These are phyloP conservation scores for Leptomonas seymouri DNA, from an alignment of 208 protist species.

Conservation along the genomic window DNA sequence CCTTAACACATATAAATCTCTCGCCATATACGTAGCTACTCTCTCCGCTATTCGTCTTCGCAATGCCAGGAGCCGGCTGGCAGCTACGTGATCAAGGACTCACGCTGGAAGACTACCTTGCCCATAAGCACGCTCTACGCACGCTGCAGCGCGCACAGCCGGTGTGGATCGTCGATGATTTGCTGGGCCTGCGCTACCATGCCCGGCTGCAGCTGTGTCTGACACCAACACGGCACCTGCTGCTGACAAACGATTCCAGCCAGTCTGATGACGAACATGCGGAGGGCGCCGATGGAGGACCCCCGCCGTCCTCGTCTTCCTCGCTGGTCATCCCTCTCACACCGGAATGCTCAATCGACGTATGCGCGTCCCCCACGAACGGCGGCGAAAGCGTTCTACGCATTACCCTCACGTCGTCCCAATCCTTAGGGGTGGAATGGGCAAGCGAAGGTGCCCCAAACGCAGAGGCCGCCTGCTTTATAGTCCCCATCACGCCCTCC, in stretches of 20 bases:
- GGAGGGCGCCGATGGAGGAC: background rate
- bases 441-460: background rate
- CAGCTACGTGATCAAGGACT: background rate
- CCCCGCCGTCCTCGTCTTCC: background rate
- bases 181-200: constrained; percentile 29
- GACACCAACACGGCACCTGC: constrained; percentile 9
- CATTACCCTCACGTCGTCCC: background rate
- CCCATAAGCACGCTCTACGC: constrained; percentile 23
- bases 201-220: constrained; percentile 29
- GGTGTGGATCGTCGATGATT: constrained; percentile 31
- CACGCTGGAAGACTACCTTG: constrained; percentile 36
- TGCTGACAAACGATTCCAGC: constrained; percentile 13
- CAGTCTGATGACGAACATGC: background rate
- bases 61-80: background rate
- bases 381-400: constrained; percentile 6
- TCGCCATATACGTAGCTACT: background rate
- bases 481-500: background rate
- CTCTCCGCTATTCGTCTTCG: background rate
- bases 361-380: background rate
- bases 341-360: constrained; percentile 14
- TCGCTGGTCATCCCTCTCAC: constrained; percentile 18
- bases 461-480: constrained; percentile 1
- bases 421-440: background rate
- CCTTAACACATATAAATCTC: no score
- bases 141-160: constrained; percentile 21